Evolutionary conservation across 495 filamentous ascomycete species (phyloP).

Genomic region (Xylaria longipes): DNA sequence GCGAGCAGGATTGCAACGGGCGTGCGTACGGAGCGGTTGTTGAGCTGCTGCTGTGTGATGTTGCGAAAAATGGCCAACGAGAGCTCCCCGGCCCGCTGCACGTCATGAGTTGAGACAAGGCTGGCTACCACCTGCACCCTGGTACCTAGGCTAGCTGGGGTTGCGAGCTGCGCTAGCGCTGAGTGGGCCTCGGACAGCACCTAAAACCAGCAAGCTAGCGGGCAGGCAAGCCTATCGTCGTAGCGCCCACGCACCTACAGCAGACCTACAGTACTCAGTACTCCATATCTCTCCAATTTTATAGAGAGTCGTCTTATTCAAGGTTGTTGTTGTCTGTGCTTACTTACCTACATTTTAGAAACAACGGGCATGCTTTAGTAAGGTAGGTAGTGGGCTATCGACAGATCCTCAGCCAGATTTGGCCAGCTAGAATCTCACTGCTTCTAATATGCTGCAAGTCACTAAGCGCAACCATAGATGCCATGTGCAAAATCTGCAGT

Average conservation of each 20-base stretch:
- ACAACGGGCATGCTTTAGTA: too few relatives aligned
- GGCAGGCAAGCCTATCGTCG: neutral
- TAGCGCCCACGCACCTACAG: neutral
- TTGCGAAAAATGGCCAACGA: neutral
- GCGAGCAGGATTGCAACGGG: neutral
- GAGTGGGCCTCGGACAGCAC: neutral
- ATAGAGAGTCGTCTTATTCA: neutral
- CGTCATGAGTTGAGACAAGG: conserved; percentile 17
- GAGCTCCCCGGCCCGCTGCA: conserved; percentile 12
- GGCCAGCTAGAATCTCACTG: conserved; percentile 16
- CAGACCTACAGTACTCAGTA: too few relatives aligned
- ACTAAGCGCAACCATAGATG: neutral
- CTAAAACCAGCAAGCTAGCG: neutral
- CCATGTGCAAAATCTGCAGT: conserved; percentile 15
- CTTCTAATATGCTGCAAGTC: conserved; percentile 2
- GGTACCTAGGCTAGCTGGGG: neutral
- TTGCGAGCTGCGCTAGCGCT: conserved; percentile 10
- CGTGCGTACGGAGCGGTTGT: neutral
- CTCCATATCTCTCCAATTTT: neutral
- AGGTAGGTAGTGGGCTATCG: neutral
- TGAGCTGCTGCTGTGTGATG: conserved; percentile 26
- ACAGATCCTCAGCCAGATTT: neutral
- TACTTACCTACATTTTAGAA: neutral
- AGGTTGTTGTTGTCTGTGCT: neutral
- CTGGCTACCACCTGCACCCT: neutral